Evolutionary conservation across 2,329 filamentous ascomycete genomes (phyloP).

Genomic region (Westerdykella aurantiaca): DNA sequence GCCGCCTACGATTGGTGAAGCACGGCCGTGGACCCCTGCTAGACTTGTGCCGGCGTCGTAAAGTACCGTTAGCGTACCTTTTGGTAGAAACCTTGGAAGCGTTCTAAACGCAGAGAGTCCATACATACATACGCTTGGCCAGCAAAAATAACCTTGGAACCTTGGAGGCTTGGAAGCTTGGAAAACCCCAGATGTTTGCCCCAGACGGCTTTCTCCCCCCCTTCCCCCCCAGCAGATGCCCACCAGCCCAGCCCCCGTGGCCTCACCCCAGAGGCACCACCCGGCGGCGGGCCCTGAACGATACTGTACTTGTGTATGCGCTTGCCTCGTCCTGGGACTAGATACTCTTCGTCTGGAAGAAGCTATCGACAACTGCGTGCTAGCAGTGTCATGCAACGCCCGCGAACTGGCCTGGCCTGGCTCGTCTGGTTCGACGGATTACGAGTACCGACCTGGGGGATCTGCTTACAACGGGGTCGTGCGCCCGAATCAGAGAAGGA

Average conservation of each 20-base stretch:
- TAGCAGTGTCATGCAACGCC: constrained; percentile 26
- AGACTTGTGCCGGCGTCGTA: constrained; percentile 10
- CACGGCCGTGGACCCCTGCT: constrained; percentile 10
- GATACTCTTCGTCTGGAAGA: constrained; percentile 1
- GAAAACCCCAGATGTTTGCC: too few species aligned
- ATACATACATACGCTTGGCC: too few species aligned
- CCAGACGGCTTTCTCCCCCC: too few species aligned
- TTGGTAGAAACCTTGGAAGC: not conserved
- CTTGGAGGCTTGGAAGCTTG: too few species aligned
- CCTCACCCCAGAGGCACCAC: not conserved
- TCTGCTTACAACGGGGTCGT: constrained; percentile 24
- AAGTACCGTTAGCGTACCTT: constrained; percentile 5
- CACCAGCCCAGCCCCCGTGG: too few species aligned
- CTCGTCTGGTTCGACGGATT: constrained; percentile 23
- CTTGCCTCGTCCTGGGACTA: constrained; percentile 2
- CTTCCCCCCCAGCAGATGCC: too few species aligned
- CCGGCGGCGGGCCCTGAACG: not conserved
- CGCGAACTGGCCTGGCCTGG: too few species aligned
- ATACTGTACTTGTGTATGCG: constrained; percentile 1
- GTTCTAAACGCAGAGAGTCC: not conserved
- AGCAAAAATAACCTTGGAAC: too few species aligned
- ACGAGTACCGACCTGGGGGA: constrained; percentile 25
- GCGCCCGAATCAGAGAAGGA: constrained; percentile 11
- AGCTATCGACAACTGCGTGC: too few species aligned
- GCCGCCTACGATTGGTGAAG: not conserved